Conservation (phyloP, 2,329 filamentous ascomycete species). For the Scytalidium sp. region DNA sequence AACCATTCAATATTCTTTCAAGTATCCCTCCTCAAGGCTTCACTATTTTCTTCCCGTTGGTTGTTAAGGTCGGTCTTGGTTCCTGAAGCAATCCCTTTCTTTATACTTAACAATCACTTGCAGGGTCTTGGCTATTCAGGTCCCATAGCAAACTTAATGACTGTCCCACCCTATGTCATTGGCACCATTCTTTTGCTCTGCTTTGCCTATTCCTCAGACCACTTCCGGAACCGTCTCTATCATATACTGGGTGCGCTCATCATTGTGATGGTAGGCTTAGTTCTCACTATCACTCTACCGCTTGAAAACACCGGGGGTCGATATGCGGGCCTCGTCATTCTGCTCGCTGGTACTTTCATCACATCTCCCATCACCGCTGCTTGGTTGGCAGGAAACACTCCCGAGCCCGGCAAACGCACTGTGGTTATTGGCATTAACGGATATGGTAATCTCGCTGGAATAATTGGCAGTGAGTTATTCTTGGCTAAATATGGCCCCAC, state of each 20-base stretch:
- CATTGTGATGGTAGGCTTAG: neutral
- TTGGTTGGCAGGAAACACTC: neutral
- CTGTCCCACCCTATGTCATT: slow-evolving; percentile 52
- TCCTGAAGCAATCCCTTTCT: slow-evolving; percentile 13
- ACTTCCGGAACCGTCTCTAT: neutral
- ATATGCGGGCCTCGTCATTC: neutral
- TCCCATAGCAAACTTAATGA: slow-evolving; percentile 43
- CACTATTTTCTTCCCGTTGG: slow-evolving; percentile 12
- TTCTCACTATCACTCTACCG: neutral
- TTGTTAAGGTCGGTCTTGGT: neutral
- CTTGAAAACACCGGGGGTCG: neutral
- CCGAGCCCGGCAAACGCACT: neutral
- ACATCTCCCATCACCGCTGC: neutral
- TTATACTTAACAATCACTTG: slow-evolving; percentile 37
- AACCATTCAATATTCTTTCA: slow-evolving; percentile 1
- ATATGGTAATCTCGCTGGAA: neutral
- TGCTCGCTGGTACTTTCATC: neutral
- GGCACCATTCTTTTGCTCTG: slow-evolving; percentile 34
- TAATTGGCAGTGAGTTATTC: neutral
- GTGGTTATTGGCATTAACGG: neutral
- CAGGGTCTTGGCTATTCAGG: slow-evolving; percentile 47
- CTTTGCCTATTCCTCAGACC: neutral
- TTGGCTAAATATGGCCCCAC: slow-evolving; percentile 1
- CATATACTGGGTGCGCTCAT: neutral
- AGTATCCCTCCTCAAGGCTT: slow-evolving; percentile 16